Evolutionary conservation across 2,329 filamentous ascomycete species (phyloP), one percentile per base, ranked within the genome.

Genomic region (Aspergillus proliferans): DNA sequence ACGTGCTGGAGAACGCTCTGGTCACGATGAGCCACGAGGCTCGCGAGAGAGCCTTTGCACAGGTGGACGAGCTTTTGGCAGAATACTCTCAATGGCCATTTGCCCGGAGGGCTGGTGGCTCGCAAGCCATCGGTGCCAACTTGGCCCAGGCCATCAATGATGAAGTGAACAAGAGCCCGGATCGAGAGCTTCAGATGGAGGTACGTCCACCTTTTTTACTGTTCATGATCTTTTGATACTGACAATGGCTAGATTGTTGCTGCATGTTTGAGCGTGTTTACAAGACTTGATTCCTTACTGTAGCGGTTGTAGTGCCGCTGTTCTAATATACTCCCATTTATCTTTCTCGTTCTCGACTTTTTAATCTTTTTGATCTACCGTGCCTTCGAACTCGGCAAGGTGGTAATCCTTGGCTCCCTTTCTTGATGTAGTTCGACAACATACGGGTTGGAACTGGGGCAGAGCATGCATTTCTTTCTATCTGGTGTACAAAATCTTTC

Each of bases 21-120:
- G 88, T 88, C 49, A 94, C 88, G 12, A 82, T 98, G 55, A 89
- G 91, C 58, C 93, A 97, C 67, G 93, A 98, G 75, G 85, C 92
- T 48, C 80, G 93, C 59, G 93, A 98, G 73, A 80, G 92, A 58
- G 92, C 93, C 4, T 98, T 97, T 71, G 89, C 90, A 38, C 92
- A 97, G 76, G 95, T 95, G 15, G 93, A 98, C 69, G 93, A 97
- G 73, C 75, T 98, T 56, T 76, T 98, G 50, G 89, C 89, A 39
- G 92, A 97, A 68, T 98, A 96, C 72, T 95, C 89, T 63, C 93
- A 97, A 75, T 98, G 87, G 86, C 93, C 93, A 0, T 98, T 98
- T 74, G 90, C 85, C 47, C 86, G 85, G 73, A 87, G 91, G 71
- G 65, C 80, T 4, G 82, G 82, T 39, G 87, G 88, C 24, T 83